phyloP scores from a whole-genome alignment of 179 eudicot genomes.

The Patellifolia procumbens region DNA sequence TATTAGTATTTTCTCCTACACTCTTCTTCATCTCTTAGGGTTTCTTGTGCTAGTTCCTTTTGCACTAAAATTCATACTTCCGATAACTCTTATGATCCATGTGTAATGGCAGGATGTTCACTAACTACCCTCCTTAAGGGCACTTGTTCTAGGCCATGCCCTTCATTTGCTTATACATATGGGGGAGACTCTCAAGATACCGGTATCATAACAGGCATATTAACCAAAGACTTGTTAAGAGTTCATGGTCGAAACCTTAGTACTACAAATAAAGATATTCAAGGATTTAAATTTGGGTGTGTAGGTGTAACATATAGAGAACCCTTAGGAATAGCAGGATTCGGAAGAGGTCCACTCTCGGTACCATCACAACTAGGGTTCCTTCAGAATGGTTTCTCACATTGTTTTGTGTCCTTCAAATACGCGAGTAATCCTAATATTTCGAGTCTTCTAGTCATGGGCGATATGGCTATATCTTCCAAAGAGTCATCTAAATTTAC shows the following conservation, averaged over 20 bases:
- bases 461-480: constrained; percentile 51
- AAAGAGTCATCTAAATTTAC: constrained; percentile 53
- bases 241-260: constrained; percentile 25
- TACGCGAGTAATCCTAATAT: constrained; percentile 61
- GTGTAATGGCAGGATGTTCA: constrained; percentile 55
- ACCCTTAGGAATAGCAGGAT: constrained; percentile 63
- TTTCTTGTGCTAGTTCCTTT: constrained; percentile 43
- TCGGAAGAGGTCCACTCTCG: constrained; percentile 57
- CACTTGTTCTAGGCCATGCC: constrained; percentile 62
- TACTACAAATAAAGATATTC: constrained; percentile 34
- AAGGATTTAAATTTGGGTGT: constrained; percentile 52
- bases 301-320: constrained; percentile 46
- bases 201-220: constrained; percentile 32
- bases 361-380: constrained; percentile 65
- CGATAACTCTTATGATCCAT: constrained; percentile 49
- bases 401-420: constrained; percentile 61
- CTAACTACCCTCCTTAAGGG: constrained; percentile 27
- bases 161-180: constrained; percentile 36
- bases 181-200: too few species aligned
- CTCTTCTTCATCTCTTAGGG: constrained; percentile 49
- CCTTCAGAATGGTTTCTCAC: constrained; percentile 51
- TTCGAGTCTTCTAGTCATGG: constrained; percentile 53
- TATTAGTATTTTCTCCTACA: constrained; percentile 55
- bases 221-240: constrained; percentile 49
- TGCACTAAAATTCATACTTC: constrained; percentile 56